Evolutionary conservation across 768 basidiomycete genomes (phyloP).

Genomic region (Dioszegia crocea): DNA sequence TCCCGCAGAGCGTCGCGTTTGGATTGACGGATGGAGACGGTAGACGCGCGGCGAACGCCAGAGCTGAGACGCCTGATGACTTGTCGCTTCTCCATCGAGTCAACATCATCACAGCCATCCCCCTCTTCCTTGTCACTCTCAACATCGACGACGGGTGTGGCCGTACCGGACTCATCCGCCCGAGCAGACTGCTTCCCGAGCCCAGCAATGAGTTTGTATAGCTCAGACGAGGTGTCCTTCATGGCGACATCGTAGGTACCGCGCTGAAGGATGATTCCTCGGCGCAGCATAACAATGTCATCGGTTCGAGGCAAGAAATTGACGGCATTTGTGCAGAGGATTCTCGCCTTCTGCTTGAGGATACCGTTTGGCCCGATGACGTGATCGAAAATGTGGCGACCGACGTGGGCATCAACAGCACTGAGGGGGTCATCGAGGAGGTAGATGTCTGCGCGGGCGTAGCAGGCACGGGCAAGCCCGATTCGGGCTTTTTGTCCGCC

Average conservation of each 20-base stretch:
- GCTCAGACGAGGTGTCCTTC: slow-evolving; percentile 60
- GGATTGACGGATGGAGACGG: slow-evolving; percentile 46
- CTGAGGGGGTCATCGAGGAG: slow-evolving; percentile 87
- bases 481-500: slow-evolving; percentile 51
- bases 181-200: slow-evolving; percentile 48
- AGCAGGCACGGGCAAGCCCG: slow-evolving; percentile 70
- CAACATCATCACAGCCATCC: slow-evolving; percentile 40
- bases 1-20: slow-evolving; percentile 49
- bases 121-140: slow-evolving; percentile 25
- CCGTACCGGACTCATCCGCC: slow-evolving; percentile 28
- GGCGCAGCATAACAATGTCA: slow-evolving; percentile 67
- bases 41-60: slow-evolving; percentile 43
- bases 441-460: slow-evolving; percentile 85
- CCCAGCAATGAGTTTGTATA: slow-evolving; percentile 63
- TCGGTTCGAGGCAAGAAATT: slow-evolving; percentile 78
- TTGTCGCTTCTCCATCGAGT: slow-evolving; percentile 34
- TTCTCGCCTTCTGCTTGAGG: slow-evolving; percentile 73
- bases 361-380: slow-evolving; percentile 82
- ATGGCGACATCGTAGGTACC: slow-evolving; percentile 62
- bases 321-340: slow-evolving; percentile 81
- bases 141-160: slow-evolving; percentile 38
- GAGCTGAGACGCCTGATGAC: slow-evolving; percentile 29
- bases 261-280: slow-evolving; percentile 74
- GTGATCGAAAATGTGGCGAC: slow-evolving; percentile 57
- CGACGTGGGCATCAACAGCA: slow-evolving; percentile 52